Percentiles rank a stretch among this genome's conserved stretches.
These are phyloP conservation scores for Cercospora sp. DNA, from an alignment of 2,329 filamentous ascomycete genomes.

Conservation along the genomic window DNA sequence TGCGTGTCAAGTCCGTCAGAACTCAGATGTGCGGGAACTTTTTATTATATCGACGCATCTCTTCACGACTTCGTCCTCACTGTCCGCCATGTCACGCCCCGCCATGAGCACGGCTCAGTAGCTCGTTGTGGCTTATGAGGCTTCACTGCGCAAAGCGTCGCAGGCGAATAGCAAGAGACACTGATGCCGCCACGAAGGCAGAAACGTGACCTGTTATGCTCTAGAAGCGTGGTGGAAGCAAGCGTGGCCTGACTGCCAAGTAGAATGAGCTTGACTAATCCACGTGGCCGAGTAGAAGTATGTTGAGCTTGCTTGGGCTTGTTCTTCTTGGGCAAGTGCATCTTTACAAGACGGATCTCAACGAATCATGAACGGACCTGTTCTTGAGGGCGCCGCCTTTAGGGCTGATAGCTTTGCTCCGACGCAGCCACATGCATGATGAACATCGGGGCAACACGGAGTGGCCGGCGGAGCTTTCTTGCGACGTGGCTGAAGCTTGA, in stretches of 20 bases:
- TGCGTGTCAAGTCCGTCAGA: background rate
- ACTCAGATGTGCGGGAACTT: background rate
- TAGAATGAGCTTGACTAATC: background rate
- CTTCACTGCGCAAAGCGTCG: background rate
- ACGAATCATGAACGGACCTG: background rate
- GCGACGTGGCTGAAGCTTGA: background rate
- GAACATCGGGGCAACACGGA: background rate
- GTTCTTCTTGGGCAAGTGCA: background rate
- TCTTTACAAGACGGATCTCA: background rate
- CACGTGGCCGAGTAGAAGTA: background rate
- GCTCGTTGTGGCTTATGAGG: background rate
- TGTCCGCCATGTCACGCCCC: background rate
- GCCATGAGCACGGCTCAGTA: background rate
- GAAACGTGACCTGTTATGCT: background rate
- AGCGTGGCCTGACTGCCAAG: background rate
- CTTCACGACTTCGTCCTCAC: background rate
- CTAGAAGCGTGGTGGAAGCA: background rate
- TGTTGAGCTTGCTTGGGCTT: background rate
- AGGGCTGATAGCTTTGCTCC: background rate
- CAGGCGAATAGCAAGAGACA: background rate
- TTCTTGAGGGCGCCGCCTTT: background rate
- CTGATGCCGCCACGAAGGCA: background rate
- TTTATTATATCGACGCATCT: background rate
- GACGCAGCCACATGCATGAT: background rate
- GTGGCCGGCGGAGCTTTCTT: background rate